Percentiles rank a stretch among this genome's conserved stretches.
Evolutionary conservation across 2,329 filamentous ascomycete genomes (phyloP).

Genomic region (Fusarium stilboides): DNA sequence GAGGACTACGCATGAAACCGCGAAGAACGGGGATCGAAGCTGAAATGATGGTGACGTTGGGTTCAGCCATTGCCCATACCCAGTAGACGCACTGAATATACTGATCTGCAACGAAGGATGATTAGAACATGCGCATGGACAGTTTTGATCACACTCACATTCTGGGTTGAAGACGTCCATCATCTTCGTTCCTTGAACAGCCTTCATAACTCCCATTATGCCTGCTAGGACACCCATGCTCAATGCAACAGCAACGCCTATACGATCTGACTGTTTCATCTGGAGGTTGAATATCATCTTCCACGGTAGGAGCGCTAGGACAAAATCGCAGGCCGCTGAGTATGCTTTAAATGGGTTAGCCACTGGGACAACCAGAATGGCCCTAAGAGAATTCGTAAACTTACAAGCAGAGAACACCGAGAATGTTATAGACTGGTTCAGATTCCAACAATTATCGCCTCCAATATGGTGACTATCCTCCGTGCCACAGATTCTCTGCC

Average conservation of each 20-base stretch:
- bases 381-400: not conserved
- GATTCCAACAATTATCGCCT: not conserved
- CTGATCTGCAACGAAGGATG: not conserved
- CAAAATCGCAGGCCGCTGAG: not conserved
- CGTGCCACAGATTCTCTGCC: not conserved
- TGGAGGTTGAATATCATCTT: constrained; percentile 3
- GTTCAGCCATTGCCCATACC: not conserved
- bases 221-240: not conserved
- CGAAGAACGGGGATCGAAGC: not conserved
- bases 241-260: not conserved
- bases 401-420: not conserved
- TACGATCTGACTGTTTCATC: not conserved
- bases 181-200: not conserved
- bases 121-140: not conserved
- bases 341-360: not conserved
- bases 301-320: not conserved
- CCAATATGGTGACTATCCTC: not conserved
- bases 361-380: too few species aligned
- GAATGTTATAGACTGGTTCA: not conserved
- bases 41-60: not conserved
- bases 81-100: not conserved
- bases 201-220: not conserved
- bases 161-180: not conserved
- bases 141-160: not conserved
- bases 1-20: not conserved